These are phyloP conservation scores for Fusarium duplospermum DNA, from an alignment of 2,329 filamentous ascomycete species.

Conservation along the genomic window DNA sequence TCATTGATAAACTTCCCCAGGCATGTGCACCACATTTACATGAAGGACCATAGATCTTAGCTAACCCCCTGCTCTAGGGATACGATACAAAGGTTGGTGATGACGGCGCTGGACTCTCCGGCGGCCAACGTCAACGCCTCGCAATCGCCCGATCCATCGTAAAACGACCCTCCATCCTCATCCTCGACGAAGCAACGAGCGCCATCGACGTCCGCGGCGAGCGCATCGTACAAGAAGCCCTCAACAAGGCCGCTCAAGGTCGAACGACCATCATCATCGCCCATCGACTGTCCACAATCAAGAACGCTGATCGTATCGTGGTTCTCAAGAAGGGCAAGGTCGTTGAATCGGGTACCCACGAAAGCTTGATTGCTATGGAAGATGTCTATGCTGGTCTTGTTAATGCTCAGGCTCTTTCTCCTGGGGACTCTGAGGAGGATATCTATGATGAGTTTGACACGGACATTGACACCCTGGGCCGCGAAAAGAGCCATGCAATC, in stretches of 20 bases:
- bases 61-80: conserved; percentile 55
- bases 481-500: conserved; percentile 58
- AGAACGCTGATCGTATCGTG: conserved; percentile 81
- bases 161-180: conserved; percentile 75
- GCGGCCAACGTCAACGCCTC: conserved; percentile 84
- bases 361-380: conserved; percentile 71
- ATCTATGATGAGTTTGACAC: conserved; percentile 54
- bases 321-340: conserved; percentile 79
- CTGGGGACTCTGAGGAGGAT: conserved; percentile 58
- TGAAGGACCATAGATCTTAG: not conserved
- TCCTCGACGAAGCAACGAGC: conserved; percentile 83
- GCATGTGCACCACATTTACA: conserved; percentile 43
- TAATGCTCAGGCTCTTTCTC: conserved; percentile 68
- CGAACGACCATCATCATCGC: conserved; percentile 81
- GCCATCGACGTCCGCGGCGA: conserved; percentile 68
- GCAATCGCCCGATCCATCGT: conserved; percentile 82
- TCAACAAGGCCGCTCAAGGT: conserved; percentile 69
- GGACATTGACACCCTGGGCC: conserved; percentile 51
- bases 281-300: conserved; percentile 79
- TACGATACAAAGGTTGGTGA: conserved; percentile 83
- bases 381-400: conserved; percentile 77
- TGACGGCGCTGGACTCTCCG: conserved; percentile 80
- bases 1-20: conserved; percentile 71
- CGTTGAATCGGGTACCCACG: conserved; percentile 80
- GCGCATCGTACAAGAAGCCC: conserved; percentile 71